These are phyloP conservation scores for Metschnikowia chrysomelidarum DNA, from an alignment of 805 yeast species.

Conservation along the genomic window DNA sequence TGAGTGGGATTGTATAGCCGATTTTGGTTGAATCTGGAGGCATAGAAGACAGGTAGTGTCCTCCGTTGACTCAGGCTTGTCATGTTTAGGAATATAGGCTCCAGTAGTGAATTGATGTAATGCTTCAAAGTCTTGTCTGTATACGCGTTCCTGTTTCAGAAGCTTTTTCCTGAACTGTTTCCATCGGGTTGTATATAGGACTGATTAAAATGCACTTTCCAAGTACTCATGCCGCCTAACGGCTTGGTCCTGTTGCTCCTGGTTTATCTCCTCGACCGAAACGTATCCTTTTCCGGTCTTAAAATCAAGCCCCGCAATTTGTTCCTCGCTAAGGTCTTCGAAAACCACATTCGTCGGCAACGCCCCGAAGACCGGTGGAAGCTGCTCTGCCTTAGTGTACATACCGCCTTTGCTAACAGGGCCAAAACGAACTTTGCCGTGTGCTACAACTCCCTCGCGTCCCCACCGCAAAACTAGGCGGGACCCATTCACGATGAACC, in stretches of 20 bases:
- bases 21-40: no score
- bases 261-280: conserved; percentile 20
- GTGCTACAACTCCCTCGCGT: conserved; percentile 14
- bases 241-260: conserved; percentile 9
- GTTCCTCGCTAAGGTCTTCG: conserved; percentile 16
- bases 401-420: conserved; percentile 12
- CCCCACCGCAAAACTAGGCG: conserved; percentile 35
- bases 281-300: conserved; percentile 18
- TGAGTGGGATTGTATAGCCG: no score
- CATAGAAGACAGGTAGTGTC: no score
- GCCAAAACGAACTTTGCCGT: conserved; percentile 7
- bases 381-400: conserved; percentile 15
- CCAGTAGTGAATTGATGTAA: no score
- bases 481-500: conserved; percentile 28
- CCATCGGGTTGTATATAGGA: no score
- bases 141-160: no score
- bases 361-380: conserved; percentile 23
- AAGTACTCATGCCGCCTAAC: conserved; percentile 6
- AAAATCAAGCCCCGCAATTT: conserved; percentile 14
- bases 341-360: conserved; percentile 20
- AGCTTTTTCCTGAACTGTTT: no score
- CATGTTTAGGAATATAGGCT: no score
- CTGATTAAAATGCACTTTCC: conserved; percentile 13
- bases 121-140: no score
- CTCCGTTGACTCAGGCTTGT: no score